Evolutionary conservation across 345 rosid species (phyloP), one percentile per base, ranked within the genome.

Genomic region (Mercurialis annua): DNA sequence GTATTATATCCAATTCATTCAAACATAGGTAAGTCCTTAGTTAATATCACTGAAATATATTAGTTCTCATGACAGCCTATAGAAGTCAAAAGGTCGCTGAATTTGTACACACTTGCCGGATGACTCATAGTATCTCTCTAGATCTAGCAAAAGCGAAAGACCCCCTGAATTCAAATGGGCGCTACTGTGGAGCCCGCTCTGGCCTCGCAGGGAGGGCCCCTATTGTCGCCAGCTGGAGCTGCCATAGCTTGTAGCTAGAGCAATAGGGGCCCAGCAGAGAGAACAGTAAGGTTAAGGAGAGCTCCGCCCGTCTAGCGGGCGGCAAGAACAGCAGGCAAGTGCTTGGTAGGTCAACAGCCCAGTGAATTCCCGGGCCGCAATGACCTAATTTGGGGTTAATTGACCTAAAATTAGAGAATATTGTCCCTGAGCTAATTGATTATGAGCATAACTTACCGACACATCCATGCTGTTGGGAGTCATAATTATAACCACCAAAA

Each of bases 281-380:
- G 56, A 51, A 16, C 4, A 51, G 56, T 51, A 51, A 51, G 56
- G 56, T 20, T 51, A 51, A 51, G 8, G 9, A 51, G 56, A 5
- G 27, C 56, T 51, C 56, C 27, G 29, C 56, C 56, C 56, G 40
- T 34, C 40, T 3, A 34, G 40, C 56, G 27, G 56, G 27, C 27
- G 56, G 56, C 56, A 51, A 51, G 56, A 51, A 24, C 56, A 51
- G 29, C 27, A 29, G 5, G 56, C 56, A 51, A 51, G 27, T 51
- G 56, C 56, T 51, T 51, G 56, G 56, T 51, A 51, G 56, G 56
- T 29, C 29, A 51, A 51, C 29, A 51, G 7, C 56, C 56, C 5
- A 51, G 27, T 51, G 40, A 34, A 34, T n/a, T n/a, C n/a, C 40
- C 40, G 40, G 40, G 40, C 40, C 40, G 9, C 40, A 34, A 4